Percentiles rank a stretch among this genome's conserved stretches.
Evolutionary conservation across 2,329 filamentous ascomycete species (phyloP).

Genomic region (Trichoderma polysporum): DNA sequence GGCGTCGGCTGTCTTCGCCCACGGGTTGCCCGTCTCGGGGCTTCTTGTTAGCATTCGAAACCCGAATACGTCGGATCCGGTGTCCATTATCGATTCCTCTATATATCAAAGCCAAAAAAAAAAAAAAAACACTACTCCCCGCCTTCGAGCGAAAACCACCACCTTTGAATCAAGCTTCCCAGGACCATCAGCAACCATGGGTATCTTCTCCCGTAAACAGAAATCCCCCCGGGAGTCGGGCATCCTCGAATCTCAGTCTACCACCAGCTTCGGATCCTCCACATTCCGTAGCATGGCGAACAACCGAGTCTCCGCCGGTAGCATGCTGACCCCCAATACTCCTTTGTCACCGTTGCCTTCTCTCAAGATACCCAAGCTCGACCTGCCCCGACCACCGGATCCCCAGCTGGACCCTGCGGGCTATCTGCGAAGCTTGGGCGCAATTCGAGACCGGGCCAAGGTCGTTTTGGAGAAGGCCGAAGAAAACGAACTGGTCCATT

Average conservation of each 20-base stretch:
- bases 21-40: background rate
- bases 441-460: constrained; percentile 77
- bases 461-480: constrained; percentile 76
- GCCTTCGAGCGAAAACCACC: background rate
- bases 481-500: constrained; percentile 76
- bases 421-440: constrained; percentile 85
- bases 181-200: constrained; percentile 41
- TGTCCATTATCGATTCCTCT: background rate
- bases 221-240: constrained; percentile 47
- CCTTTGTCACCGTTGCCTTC: constrained; percentile 54
- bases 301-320: constrained; percentile 54
- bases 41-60: background rate
- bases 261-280: constrained; percentile 52
- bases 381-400: constrained; percentile 82
- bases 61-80: constrained; percentile 1
- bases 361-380: constrained; percentile 66
- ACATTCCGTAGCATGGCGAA: constrained; percentile 45
- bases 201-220: constrained; percentile 56
- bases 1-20: background rate
- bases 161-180: background rate
- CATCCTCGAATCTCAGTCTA: constrained; percentile 47
- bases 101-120: background rate
- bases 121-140: background rate
- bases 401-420: constrained; percentile 83
- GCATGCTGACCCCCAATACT: constrained; percentile 44